Evolutionary conservation across 208 protist genomes (phyloP).

Genomic region (Acanthamoeba quina): DNA sequence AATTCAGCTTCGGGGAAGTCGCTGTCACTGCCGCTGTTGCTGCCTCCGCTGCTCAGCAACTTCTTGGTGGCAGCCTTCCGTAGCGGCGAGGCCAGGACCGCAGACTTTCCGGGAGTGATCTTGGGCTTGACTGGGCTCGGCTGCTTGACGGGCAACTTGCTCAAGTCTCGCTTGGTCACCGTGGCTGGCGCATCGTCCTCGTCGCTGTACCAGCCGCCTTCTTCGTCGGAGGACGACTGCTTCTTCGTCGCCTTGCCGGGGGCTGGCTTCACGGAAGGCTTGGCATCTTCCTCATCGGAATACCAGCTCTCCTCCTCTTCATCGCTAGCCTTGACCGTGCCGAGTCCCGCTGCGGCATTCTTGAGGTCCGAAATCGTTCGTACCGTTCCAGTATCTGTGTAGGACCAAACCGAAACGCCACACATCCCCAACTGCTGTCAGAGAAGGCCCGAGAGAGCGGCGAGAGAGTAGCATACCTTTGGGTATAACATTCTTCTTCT

Average conservation of each 20-base stretch:
- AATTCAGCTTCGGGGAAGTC: conserved; percentile 46
- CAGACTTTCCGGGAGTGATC: background rate
- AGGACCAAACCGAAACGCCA: background rate
- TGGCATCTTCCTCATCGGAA: conserved; percentile 24
- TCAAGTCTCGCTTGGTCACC: conserved; percentile 28
- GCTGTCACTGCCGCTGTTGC: conserved; percentile 22
- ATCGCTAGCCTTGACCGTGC: background rate
- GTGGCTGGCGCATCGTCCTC: conserved; percentile 28
- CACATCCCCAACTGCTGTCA: too few relatives aligned
- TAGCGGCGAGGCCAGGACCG: background rate
- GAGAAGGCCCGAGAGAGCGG: background rate
- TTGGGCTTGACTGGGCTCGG: conserved; percentile 17
- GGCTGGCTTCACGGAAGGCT: background rate
- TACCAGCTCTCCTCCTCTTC: conserved; percentile 65
- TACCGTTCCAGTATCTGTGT: background rate
- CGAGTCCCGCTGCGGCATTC: background rate
- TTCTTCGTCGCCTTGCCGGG: background rate
- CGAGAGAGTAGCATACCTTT: background rate
- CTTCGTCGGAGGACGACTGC: conserved; percentile 14
- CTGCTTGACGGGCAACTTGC: background rate
- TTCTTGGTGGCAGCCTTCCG: background rate
- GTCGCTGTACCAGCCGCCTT: conserved; percentile 54
- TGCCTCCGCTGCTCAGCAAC: background rate
- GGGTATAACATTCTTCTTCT: conserved; percentile 41
- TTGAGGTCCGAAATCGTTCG: conserved; percentile 38